phyloP scores from a whole-genome alignment of 192 early-diverging fungal genomes.

The Coemansia sp. region DNA sequence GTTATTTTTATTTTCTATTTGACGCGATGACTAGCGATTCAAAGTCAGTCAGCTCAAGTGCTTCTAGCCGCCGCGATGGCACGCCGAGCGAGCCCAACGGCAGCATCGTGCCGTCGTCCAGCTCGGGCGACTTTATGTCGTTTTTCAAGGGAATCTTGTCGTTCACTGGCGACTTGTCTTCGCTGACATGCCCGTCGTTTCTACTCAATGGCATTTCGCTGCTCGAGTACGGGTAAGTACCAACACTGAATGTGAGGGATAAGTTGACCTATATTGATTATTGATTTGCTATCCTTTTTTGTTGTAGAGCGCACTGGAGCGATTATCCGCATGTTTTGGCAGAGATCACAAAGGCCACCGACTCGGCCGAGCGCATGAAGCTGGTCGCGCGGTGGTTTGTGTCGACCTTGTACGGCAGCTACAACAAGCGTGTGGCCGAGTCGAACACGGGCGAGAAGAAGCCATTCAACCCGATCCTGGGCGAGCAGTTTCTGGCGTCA shows the following conservation, averaged over 20 bases:
- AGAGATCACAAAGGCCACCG: conserved; percentile 60
- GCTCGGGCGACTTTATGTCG: conserved; percentile 63
- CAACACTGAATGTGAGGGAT: neutral
- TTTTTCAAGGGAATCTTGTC: conserved; percentile 71
- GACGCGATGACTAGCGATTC: conserved; percentile 40
- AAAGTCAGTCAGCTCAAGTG: conserved; percentile 32
- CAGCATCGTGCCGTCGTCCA: conserved; percentile 60
- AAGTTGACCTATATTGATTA: neutral
- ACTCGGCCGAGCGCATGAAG: conserved; percentile 65
- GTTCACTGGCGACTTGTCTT: conserved; percentile 79
- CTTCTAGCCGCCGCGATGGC: conserved; percentile 8
- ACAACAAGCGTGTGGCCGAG: conserved; percentile 67
- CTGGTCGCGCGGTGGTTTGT: conserved; percentile 75
- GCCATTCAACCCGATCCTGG: conserved; percentile 71
- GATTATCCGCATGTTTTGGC: conserved; percentile 67
- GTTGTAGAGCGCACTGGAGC: conserved; percentile 56
- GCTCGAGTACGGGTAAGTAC: conserved; percentile 69
- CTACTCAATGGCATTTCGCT: conserved; percentile 73
- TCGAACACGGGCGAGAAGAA: conserved; percentile 71
- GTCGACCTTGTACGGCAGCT: conserved; percentile 76
- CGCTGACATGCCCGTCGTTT: conserved; percentile 78
- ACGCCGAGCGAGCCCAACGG: conserved; percentile 31
- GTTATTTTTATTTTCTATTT: conserved; percentile 1
- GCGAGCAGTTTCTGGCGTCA: conserved; percentile 65
- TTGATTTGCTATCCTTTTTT: neutral